A percentile compares a stretch with the other conserved stretches of the same genome.
These are phyloP conservation scores for Didymella sp. DNA, from an alignment of 2,329 filamentous ascomycete species.

Conservation along the genomic window DNA sequence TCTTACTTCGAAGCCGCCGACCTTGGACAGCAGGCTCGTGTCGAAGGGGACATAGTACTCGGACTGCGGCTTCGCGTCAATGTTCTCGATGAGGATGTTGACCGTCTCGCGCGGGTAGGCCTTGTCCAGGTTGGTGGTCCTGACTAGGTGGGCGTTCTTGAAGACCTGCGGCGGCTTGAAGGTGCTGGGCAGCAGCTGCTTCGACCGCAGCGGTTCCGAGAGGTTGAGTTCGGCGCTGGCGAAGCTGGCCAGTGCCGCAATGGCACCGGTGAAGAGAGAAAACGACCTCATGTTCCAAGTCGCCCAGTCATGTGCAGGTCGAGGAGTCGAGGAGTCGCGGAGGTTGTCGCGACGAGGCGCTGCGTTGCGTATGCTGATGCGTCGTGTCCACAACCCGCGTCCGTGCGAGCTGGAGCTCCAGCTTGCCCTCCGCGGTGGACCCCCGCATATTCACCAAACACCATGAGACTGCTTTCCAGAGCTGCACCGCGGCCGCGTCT, in stretches of 20 bases:
- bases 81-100: conserved; percentile 94
- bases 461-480: conserved; percentile 36
- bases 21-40: conserved; percentile 72
- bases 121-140: conserved; percentile 91
- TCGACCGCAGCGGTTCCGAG: conserved; percentile 63
- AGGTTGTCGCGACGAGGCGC: conserved; percentile 14
- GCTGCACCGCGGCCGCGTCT: conserved; percentile 29
- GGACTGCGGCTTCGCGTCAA: conserved; percentile 76
- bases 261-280: conserved; percentile 49
- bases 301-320: conserved; percentile 44
- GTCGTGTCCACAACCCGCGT: conserved; percentile 40
- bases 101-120: conserved; percentile 87
- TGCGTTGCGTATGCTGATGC: conserved; percentile 38
- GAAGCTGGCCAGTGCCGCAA: conserved; percentile 67
- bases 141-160: conserved; percentile 90
- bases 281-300: conserved; percentile 51
- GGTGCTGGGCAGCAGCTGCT: conserved; percentile 55
- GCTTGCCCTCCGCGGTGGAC: conserved; percentile 12
- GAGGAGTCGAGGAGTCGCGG: conserved; percentile 1
- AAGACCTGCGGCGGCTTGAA: conserved; percentile 92
- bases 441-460: conserved; percentile 11
- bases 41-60: conserved; percentile 94
- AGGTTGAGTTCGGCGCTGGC: conserved; percentile 65
- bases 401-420: conserved; percentile 24
- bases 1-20: conserved; percentile 89